These are phyloP conservation scores for Aphanomyces astaci DNA, from an alignment of 352 stramenopile species.

Conservation along the genomic window DNA sequence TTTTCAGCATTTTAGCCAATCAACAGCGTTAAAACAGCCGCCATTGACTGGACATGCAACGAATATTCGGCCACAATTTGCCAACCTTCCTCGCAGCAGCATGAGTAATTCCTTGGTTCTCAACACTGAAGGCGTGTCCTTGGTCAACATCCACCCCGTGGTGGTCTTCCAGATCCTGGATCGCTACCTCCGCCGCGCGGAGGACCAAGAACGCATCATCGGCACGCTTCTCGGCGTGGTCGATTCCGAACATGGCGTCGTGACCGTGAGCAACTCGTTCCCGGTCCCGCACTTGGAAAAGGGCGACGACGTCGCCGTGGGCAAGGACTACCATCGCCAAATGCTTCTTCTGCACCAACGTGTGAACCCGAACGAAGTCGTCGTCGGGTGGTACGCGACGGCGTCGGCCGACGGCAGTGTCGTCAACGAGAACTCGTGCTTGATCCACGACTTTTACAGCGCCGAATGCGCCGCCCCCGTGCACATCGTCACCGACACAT, in stretches of 20 bases:
- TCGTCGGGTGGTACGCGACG: conserved; percentile 96
- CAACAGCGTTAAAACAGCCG: background rate
- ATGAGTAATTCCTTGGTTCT: conserved; percentile 49
- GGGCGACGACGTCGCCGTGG: conserved; percentile 93
- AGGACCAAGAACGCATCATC: conserved; percentile 93
- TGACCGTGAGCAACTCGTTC: conserved; percentile 94
- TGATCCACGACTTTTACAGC: conserved; percentile 98
- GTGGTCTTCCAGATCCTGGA: conserved; percentile 97
- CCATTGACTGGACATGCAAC: conserved; percentile 18
- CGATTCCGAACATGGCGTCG: conserved; percentile 54
- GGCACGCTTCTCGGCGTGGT: conserved; percentile 92
- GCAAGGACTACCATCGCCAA: conserved; percentile 96
- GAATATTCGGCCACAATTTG: background rate
- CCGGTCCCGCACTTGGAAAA: conserved; percentile 95
- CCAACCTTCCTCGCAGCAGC: background rate
- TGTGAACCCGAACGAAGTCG: conserved; percentile 91
- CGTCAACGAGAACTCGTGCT: conserved; percentile 90
- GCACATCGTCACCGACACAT: conserved; percentile 94
- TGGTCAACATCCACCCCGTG: conserved; percentile 90
- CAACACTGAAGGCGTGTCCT: conserved; percentile 67
- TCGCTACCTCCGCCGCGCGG: conserved; percentile 89
- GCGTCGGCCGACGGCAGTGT: conserved; percentile 38
- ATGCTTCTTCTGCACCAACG: conserved; percentile 94
- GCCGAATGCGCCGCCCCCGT: conserved; percentile 87
- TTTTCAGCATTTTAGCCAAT: conserved; percentile 24